These are phyloP conservation scores for Colletotrichum eleusines DNA, from an alignment of 2,329 filamentous ascomycete genomes.

Conservation along the genomic window DNA sequence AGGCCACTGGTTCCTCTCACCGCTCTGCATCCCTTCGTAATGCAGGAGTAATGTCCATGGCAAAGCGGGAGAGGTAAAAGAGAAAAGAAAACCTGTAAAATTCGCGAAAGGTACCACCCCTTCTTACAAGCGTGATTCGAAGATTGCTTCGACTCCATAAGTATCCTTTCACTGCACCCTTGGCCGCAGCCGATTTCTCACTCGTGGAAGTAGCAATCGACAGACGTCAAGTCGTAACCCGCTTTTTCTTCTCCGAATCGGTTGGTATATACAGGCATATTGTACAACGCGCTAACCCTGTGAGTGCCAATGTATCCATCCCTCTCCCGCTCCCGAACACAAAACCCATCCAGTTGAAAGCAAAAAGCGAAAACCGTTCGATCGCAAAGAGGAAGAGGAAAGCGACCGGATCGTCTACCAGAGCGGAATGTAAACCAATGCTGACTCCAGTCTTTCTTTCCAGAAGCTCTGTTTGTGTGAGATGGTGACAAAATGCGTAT, in stretches of 20 bases:
- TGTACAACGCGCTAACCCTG: constrained; percentile 35
- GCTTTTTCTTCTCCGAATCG: constrained; percentile 21
- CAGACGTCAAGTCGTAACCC: neutral
- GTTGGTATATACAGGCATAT: constrained; percentile 40
- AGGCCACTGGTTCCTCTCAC: neutral
- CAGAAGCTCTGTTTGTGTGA: constrained; percentile 31
- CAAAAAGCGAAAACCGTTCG: constrained; percentile 9
- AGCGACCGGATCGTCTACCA: constrained; percentile 27
- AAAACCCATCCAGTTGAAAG: neutral
- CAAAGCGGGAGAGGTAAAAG: neutral
- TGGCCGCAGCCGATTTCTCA: neutral
- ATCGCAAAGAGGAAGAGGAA: constrained; percentile 24
- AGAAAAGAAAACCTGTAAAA: neutral
- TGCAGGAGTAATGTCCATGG: neutral
- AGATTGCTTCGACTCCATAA: neutral
- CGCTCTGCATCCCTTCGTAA: neutral
- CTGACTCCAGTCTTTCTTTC: constrained; percentile 29
- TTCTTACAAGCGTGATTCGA: neutral
- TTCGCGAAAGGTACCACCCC: too few relatives aligned
- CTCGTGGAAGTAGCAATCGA: neutral
- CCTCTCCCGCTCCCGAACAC: constrained; percentile 22
- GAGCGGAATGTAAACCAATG: constrained; percentile 27
- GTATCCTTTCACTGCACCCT: neutral
- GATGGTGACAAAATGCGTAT: constrained; percentile 38
- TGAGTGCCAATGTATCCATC: constrained; percentile 34